These are phyloP conservation scores for Diaporthe velutina DNA, from an alignment of 2,329 filamentous ascomycete species.

Conservation along the genomic window DNA sequence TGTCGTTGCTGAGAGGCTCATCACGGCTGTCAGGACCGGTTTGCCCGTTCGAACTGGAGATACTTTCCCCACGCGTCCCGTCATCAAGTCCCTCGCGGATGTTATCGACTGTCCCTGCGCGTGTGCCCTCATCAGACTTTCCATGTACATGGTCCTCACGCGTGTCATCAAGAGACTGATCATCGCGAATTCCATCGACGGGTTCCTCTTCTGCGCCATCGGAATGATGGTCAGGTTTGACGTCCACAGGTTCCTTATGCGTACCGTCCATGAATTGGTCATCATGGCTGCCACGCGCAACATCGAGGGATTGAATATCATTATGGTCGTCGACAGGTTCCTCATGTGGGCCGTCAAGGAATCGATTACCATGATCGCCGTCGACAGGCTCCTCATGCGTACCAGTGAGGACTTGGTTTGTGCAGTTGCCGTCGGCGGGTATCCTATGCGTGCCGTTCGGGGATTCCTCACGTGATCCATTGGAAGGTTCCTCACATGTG, in stretches of 20 bases:
- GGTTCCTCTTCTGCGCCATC: neutral
- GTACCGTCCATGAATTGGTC: neutral
- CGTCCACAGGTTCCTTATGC: neutral
- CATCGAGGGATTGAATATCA: neutral
- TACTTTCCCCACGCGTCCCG: too few relatives aligned
- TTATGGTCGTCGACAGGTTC: neutral
- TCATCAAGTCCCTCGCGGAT: neutral
- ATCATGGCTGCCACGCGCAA: neutral
- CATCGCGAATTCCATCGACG: neutral
- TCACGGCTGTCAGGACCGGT: neutral
- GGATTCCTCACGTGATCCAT: neutral
- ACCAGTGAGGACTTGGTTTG: neutral
- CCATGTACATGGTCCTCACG: neutral
- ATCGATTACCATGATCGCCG: too few relatives aligned
- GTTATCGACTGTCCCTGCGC: neutral
- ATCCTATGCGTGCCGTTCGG: neutral
- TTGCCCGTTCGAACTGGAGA: neutral
- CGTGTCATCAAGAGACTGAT: neutral
- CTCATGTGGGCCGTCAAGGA: neutral
- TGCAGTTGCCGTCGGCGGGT: neutral
- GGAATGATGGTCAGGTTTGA: neutral
- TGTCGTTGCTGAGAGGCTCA: neutral
- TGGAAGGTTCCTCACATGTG: neutral
- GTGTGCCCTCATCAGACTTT: neutral
- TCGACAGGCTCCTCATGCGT: neutral